Evolutionary conservation across 768 basidiomycete genomes (phyloP).

Genomic region (Lentinula lateritia): DNA sequence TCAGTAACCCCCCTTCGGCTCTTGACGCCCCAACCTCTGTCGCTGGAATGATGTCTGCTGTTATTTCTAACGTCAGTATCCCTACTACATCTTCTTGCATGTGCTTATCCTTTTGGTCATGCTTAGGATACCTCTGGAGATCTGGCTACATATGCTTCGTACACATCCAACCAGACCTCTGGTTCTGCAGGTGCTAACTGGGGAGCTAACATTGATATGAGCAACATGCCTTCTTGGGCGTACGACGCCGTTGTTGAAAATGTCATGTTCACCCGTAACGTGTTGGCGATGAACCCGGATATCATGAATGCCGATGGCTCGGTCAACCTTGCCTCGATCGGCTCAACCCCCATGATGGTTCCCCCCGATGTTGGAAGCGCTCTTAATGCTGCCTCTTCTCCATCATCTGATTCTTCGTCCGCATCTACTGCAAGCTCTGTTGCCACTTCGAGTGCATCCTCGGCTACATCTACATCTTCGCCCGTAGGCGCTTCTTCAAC

Average conservation of each 20-base stretch:
- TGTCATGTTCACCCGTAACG: conserved; percentile 40
- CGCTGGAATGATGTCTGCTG: conserved; percentile 43
- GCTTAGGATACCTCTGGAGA: conserved; percentile 40
- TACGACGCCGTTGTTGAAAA: conserved; percentile 48
- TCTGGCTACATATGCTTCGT: conserved; percentile 50
- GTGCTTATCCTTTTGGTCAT: not conserved
- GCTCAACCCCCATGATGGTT: conserved; percentile 47
- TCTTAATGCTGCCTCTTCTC: conserved; percentile 24
- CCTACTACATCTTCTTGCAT: not conserved
- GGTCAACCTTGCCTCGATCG: conserved; percentile 40
- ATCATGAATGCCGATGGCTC: conserved; percentile 43
- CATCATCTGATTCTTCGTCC: conserved; percentile 7
- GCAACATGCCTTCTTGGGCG: conserved; percentile 48
- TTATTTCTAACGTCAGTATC: conserved; percentile 27
- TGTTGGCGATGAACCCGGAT: conserved; percentile 47
- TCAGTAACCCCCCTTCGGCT: conserved; percentile 53
- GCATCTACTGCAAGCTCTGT: conserved; percentile 11
- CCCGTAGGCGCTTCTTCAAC: conserved; percentile 14
- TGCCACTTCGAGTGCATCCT: conserved; percentile 20
- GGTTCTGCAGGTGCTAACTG: conserved; percentile 48
- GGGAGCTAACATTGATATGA: conserved; percentile 61
- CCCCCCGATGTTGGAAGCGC: conserved; percentile 52
- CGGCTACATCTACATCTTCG: conserved; percentile 22
- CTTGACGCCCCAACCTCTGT: conserved; percentile 41
- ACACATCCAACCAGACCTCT: conserved; percentile 42